Evolutionary conservation across 164 flowering plant genomes (phyloP).

Genomic region (Annona cherimola): DNA sequence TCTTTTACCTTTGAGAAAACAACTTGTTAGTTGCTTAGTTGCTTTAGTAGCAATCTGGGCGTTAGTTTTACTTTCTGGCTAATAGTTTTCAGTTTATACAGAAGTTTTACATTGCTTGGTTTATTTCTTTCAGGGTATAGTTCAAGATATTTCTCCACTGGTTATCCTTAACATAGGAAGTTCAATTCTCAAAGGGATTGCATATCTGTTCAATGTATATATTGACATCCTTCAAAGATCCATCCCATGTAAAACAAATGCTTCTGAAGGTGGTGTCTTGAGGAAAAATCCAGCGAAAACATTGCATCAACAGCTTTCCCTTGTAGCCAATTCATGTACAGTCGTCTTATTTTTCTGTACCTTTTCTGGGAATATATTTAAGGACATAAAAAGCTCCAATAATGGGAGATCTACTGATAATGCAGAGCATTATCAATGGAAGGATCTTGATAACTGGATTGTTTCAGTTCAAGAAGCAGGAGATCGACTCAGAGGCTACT

Average conservation of each 20-base stretch:
- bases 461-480: slow-evolving; percentile 28
- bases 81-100: no score
- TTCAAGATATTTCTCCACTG: slow-evolving; percentile 35
- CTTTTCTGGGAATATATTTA: slow-evolving; percentile 22
- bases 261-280: slow-evolving; percentile 18
- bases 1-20: background rate
- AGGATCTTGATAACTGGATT: slow-evolving; percentile 29
- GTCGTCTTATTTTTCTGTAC: slow-evolving; percentile 29
- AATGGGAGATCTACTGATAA: slow-evolving; percentile 12
- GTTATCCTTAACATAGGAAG: slow-evolving; percentile 46
- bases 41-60: background rate
- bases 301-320: slow-evolving; percentile 39
- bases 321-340: slow-evolving; percentile 44
- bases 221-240: slow-evolving; percentile 37
- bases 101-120: background rate
- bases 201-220: slow-evolving; percentile 44
- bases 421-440: slow-evolving; percentile 4
- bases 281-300: slow-evolving; percentile 29
- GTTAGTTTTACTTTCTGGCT: no score
- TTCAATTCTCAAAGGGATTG: slow-evolving; percentile 40
- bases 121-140: slow-evolving; percentile 32
- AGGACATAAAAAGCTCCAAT: slow-evolving; percentile 5
- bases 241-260: slow-evolving; percentile 20
- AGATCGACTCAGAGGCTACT: slow-evolving; percentile 27
- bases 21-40: background rate